Evolutionary conservation across 2,329 filamentous ascomycete species (phyloP), one percentile per base, ranked within the genome.

Genomic region (Alternaria hordeiaustralica): DNA sequence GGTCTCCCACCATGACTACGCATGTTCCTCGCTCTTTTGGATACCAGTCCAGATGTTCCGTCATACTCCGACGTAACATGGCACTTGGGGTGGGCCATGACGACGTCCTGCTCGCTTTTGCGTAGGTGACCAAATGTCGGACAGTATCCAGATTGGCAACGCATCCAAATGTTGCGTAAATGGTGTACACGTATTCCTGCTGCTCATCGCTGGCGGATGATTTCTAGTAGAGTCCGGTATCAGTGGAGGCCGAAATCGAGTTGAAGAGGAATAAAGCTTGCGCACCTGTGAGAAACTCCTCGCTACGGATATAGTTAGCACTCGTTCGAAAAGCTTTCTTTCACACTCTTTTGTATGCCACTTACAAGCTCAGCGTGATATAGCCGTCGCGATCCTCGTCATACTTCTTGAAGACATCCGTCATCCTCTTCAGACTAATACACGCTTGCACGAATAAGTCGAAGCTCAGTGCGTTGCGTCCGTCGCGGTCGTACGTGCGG

Each of bases 371-470:
- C 72, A 87, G 71, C 46, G 85, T 87, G 65, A 87, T 87, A 67
- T 94, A 98, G 2, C 96, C 96, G 81, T 98, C 96, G 45, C 96
- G 88, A 80, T 99, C 96, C 75, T 97, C 92, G 73, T 99, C 96
- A 80, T 98, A 99, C 82, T 94, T 95, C 86, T 99, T 99, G 80
- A 99, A 99, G 26, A 97, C 94, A 80, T 99, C 96, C 64, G 96
- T 99, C 95, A 99, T 98, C 72, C 96, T 88, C 87, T 98, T 97
- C 75, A 99, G 85, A 73, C 90, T 94, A 78, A 99, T 98, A 81
- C 96, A 98, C 56, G 93, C 93, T 85, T 99, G 96, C 65, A 99
- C 96, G 76, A 99, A 99, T 55, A 99, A 82, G 82, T 99, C 96
- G 76, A 99, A 99, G 64, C 72, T 80, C 70, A 83, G 79, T 62